Base-by-base conservation (phyloP, 148 eudicot species). In the Vaccinium corymbosum region DNA sequence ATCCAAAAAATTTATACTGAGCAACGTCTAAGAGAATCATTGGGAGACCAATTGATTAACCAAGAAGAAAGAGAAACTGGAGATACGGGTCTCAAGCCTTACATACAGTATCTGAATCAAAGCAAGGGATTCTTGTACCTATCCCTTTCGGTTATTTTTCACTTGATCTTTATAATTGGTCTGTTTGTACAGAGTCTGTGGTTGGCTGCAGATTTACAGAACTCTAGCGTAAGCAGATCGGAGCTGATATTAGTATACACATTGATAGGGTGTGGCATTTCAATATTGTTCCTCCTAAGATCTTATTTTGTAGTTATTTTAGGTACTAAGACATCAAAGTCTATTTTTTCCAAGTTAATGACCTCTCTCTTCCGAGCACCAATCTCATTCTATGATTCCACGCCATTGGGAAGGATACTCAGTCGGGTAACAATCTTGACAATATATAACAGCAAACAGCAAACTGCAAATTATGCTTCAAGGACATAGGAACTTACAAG, bases 11-110 rank as follows among this genome's bases (percentile, higher is more conserved):
- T 48, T 22, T 13, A 70, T 49, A 49, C 68, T 7, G 71, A 85
- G 22, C 85, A 84, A 79, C 81, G 83, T 59, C 42, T 51, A 32
- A 61, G 55, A 72, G 78, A 46, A 68, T 29, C 79, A 27, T 10
- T 46, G 19, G 88, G 88, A 61, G 94, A 90, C 78, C 93, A 90
- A 55, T 81, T 93, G 62, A 89, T 91, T 53, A 87, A 92, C 80
- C 53, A 87, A 78, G 94, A 93, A 88, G 94, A 90, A 84, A 88
- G 90, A 83, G 97, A 92, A 72, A 85, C 73, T n/a, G 97, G 97
- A 82, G 86, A 91, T 59, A 87, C 76, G 7, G 92, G 92, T 35
- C 77, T 88, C 38, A 91, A 88, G 81, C 92, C 93, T 22, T 93
- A 92, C 84, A 25, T 85, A 7, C 87, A 91, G 75, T 92, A 93